Base-by-base conservation (phyloP, 352 stramenopile genomes). In the Globisporangium ultimum region DNA sequence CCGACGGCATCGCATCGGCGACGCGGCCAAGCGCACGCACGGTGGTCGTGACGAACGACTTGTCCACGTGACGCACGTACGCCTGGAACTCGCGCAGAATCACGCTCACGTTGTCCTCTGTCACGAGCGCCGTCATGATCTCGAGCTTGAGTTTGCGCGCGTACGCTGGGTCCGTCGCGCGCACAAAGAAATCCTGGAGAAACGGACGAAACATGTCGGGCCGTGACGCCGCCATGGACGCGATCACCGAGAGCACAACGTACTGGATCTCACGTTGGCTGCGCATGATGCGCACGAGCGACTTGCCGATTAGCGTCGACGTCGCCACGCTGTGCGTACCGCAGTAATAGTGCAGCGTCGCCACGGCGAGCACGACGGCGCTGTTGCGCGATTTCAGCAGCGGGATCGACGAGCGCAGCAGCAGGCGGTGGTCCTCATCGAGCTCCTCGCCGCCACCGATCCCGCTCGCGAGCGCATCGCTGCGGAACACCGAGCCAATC, bases 261-360 rank as follows among this genome's bases (percentile, higher is more conserved):
- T 98, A 99, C 84, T 99, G 96, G 68, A 99, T 98, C 75, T 99
- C 97, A 36, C 96, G 88, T 60, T 95, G 80, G 72, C 96, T 97
- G 49, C 96, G 88, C 82, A 99, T 95, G 76, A 99, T 98, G 46
- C 96, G 88, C 24, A 99, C 96, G 17, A 99, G 80, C 38, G 97
- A 97, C 72, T 98, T 98, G 57, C 93, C 97, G 47, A 99, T 93
- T 40, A 97, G 76, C 32, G 90, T 93, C 62, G 92, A 87, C 28
- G 83, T 95, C 0, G 77, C 79, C 24, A 84, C 73, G n/a, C 80
- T 96, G 47, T 90, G 83, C 34, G 84, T 97, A 36, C 96, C 97
- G 67, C 95, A 98, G 68, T 99, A 98, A 70, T 98, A 99, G 69
- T 99, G 95, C 22, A 99, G 70, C 14, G 91, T 97, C 42, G 96